These are phyloP conservation scores for Chenopodium formosanum DNA, from an alignment of 148 eudicot species.

Conservation along the genomic window DNA sequence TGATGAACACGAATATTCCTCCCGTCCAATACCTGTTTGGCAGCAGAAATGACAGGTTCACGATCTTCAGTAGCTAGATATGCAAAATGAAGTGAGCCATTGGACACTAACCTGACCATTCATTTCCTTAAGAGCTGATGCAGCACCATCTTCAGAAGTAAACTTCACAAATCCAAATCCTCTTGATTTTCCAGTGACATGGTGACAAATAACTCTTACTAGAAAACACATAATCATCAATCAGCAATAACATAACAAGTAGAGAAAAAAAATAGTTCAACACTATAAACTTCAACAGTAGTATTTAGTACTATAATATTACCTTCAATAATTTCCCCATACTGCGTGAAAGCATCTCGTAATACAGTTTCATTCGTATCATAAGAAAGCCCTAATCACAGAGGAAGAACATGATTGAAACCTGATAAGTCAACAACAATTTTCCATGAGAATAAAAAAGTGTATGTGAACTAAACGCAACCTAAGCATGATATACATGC, in stretches of 20 bases:
- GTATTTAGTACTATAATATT: not conserved
- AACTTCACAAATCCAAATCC: slow-evolving; percentile 76
- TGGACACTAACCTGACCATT: slow-evolving; percentile 48
- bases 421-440: not conserved
- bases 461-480: not conserved
- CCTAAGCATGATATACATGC: not conserved
- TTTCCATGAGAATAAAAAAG: not conserved
- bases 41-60: slow-evolving; percentile 1
- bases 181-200: slow-evolving; percentile 58
- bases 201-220: slow-evolving; percentile 72
- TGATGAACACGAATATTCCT: slow-evolving; percentile 54
- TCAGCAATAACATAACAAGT: not conserved
- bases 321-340: slow-evolving; percentile 74
- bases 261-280: not conserved
- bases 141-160: slow-evolving; percentile 49
- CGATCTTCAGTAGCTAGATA: not conserved
- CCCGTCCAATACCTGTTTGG: slow-evolving; percentile 49
- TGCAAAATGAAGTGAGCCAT: not conserved
- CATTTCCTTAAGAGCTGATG: slow-evolving; percentile 58
- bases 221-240: slow-evolving; percentile 2
- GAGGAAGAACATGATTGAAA: not conserved
- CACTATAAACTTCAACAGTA: not conserved
- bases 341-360: slow-evolving; percentile 51
- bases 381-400: slow-evolving; percentile 57
- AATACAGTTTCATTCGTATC: slow-evolving; percentile 67